These are phyloP conservation scores for Brasilioporus rufonigricans DNA, from an alignment of 768 basidiomycete species.

Conservation along the genomic window DNA sequence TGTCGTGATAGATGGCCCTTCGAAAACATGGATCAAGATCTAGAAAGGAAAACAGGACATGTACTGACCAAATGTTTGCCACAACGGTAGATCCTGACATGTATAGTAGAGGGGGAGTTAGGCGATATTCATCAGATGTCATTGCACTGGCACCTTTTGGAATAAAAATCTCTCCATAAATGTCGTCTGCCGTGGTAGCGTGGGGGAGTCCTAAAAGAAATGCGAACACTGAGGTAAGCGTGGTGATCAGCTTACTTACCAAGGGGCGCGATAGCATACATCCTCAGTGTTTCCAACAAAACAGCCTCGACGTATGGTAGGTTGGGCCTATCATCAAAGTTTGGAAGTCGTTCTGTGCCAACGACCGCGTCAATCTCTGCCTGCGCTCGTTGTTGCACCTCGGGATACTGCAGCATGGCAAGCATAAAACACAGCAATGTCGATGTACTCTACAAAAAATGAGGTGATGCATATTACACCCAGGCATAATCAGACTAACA, in stretches of 20 bases:
- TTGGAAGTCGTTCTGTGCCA: not conserved
- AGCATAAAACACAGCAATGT: slow-evolving; percentile 25
- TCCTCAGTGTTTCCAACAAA: not conserved
- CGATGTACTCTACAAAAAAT: slow-evolving; percentile 8
- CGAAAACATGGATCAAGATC: not conserved
- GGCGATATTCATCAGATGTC: not conserved
- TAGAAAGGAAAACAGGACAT: not conserved
- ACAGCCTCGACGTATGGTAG: not conserved
- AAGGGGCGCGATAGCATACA: not conserved
- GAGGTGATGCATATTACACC: not conserved
- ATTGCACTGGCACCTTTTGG: slow-evolving; percentile 1
- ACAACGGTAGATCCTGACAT: slow-evolving; percentile 16
- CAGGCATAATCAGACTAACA: not conserved
- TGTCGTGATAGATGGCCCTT: slow-evolving; percentile 17
- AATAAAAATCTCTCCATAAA: too few relatives aligned
- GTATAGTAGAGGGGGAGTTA: not conserved
- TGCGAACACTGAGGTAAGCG: not conserved
- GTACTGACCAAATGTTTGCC: slow-evolving; percentile 19
- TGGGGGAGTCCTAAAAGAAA: slow-evolving; percentile 18
- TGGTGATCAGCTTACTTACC: slow-evolving; percentile 8
- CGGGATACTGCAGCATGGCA: slow-evolving; percentile 30
- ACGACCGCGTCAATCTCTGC: not conserved
- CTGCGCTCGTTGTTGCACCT: slow-evolving; percentile 18
- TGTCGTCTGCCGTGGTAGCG: not conserved
- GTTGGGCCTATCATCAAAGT: not conserved